Evolutionary conservation across 1,284 basidiomycete genomes (phyloP).

Genomic region (Bondarzewia mesenterica): DNA sequence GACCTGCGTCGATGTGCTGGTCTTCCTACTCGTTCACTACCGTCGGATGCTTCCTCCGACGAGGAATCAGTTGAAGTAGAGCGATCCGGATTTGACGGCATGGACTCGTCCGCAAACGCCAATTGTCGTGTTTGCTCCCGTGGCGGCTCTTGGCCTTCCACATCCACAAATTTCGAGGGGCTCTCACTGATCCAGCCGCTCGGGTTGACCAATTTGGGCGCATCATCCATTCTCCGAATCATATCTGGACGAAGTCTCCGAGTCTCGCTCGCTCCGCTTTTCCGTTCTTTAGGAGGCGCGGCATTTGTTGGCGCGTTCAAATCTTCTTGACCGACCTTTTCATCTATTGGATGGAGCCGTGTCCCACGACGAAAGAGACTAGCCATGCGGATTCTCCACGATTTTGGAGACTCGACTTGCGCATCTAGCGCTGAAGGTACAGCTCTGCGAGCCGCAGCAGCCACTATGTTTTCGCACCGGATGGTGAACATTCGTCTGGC

Average conservation of each 20-base stretch:
- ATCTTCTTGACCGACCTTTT: conserved; percentile 8
- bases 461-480: conserved; percentile 13
- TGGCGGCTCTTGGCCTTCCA: background rate
- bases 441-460: conserved; percentile 8
- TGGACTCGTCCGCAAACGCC: conserved; percentile 1
- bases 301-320: background rate
- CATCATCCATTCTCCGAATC: conserved; percentile 78
- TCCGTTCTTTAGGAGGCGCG: conserved; percentile 9
- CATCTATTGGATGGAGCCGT: background rate
- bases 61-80: background rate
- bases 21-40: background rate
- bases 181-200: conserved; percentile 41
- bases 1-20: background rate
- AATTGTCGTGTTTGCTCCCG: conserved; percentile 1
- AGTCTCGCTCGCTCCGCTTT: conserved; percentile 8
- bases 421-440: background rate
- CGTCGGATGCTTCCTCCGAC: background rate
- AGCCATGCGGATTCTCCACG: conserved; percentile 1
- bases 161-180: conserved; percentile 5
- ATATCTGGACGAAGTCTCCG: conserved; percentile 64
- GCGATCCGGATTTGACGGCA: background rate
- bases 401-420: background rate
- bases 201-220: conserved; percentile 77
- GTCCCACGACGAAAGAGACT: conserved; percentile 2
- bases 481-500: conserved; percentile 11